These are phyloP conservation scores for Monascus ruber DNA, from an alignment of 2,329 filamentous ascomycete species.

Conservation along the genomic window DNA sequence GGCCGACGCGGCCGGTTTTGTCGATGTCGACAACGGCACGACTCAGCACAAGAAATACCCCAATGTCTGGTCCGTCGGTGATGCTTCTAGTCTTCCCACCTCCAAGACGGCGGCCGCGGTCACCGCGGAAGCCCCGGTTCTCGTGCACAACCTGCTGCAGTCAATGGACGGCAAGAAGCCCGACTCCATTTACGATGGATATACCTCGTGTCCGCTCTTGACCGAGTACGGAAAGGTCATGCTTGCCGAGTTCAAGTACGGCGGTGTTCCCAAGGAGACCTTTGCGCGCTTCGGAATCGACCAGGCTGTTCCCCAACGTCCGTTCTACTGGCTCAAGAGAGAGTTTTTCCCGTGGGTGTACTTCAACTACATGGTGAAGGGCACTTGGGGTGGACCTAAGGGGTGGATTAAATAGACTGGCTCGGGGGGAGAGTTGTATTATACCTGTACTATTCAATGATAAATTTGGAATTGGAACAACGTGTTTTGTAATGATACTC, in stretches of 20 bases:
- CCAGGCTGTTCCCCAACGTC: conserved; percentile 43
- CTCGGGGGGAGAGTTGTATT: neutral
- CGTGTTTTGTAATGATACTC: too few relatives aligned
- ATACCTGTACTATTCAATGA: too few relatives aligned
- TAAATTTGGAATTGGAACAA: too few relatives aligned
- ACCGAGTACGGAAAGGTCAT: conserved; percentile 52
- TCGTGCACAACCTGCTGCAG: conserved; percentile 39
- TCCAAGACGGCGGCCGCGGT: conserved; percentile 47
- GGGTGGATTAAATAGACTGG: conserved; percentile 29
- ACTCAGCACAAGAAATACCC: conserved; percentile 42
- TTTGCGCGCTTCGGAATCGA: conserved; percentile 48
- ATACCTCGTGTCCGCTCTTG: conserved; percentile 44
- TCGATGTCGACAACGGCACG: conserved; percentile 46
- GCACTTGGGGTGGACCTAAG: conserved; percentile 50
- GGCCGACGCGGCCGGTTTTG: conserved; percentile 45
- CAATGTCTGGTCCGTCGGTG: conserved; percentile 50
- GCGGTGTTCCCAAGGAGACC: conserved; percentile 51
- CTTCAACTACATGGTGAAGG: conserved; percentile 48
- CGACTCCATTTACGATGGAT: conserved; percentile 41
- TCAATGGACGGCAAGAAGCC: conserved; percentile 36
- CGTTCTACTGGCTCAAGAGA: conserved; percentile 54
- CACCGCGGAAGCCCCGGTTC: conserved; percentile 40
- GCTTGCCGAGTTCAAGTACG: conserved; percentile 56
- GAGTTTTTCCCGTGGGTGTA: conserved; percentile 60
- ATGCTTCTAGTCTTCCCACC: conserved; percentile 49